A percentile compares a stretch with the other conserved stretches of the same genome.
Conservation (phyloP, 305 asterid genomes). For the Fraxinus angustifolia region DNA sequence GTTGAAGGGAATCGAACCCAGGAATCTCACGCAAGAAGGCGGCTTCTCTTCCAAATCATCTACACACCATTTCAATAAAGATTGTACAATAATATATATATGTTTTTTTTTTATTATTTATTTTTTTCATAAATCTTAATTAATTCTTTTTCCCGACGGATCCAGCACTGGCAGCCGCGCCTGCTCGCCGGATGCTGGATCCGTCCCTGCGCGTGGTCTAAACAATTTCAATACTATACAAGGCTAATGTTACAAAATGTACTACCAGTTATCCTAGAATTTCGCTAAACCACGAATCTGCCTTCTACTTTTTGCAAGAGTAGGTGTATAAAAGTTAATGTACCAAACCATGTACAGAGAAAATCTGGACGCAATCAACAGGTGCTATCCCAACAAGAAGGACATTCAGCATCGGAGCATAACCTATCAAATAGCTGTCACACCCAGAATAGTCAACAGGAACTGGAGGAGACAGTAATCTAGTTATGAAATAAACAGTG, state of each 20-base stretch:
- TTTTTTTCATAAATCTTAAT: no score
- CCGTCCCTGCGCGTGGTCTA: neutral
- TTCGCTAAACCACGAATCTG: neutral
- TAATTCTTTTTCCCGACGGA: no score
- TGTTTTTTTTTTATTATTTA: no score
- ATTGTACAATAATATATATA: no score
- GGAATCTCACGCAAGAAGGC: no score
- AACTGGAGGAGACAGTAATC: constrained; percentile 82
- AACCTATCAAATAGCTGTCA: constrained; percentile 80
- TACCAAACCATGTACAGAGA: constrained; percentile 97
- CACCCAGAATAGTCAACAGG: constrained; percentile 59
- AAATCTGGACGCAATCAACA: constrained; percentile 88
- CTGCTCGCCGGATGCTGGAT: no score
- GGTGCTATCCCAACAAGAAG: constrained; percentile 94
- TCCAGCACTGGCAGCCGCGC: no score
- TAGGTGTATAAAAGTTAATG: constrained; percentile 15
- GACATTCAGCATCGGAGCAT: constrained; percentile 87
- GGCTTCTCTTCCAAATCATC: no score
- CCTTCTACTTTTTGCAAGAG: neutral
- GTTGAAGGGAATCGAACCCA: no score
- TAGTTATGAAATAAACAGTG: constrained; percentile 68
- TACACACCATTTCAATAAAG: no score
- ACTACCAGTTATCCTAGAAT: constrained; percentile 1
- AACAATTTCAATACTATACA: neutral
- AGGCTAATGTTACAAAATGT: neutral